These are phyloP conservation scores for Anthracocystis setariae DNA, from an alignment of 1,284 basidiomycete genomes.

Conservation along the genomic window DNA sequence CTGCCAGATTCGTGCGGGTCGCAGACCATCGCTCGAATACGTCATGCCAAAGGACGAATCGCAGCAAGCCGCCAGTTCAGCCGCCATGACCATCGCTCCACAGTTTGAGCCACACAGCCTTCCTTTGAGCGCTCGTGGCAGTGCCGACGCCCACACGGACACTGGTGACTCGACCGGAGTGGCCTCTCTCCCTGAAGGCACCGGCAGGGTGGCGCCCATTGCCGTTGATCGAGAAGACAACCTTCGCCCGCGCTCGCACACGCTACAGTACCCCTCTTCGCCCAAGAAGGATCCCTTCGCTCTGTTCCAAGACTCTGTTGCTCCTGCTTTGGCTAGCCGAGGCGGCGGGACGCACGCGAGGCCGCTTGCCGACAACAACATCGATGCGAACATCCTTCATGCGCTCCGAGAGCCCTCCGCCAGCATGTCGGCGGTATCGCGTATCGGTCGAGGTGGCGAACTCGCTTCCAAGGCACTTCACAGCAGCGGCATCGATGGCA, in stretches of 20 bases:
- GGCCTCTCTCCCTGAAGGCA: slow-evolving; percentile 12
- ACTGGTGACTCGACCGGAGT: slow-evolving; percentile 11
- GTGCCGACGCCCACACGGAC: slow-evolving; percentile 20
- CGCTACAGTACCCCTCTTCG: slow-evolving; percentile 12
- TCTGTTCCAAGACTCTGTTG: neutral
- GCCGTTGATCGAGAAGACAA: slow-evolving; percentile 1
- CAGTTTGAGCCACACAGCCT: slow-evolving; percentile 32
- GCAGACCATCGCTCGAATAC: slow-evolving; percentile 41
- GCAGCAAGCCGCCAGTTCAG: neutral
- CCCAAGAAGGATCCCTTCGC: slow-evolving; percentile 4
- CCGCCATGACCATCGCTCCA: slow-evolving; percentile 5
- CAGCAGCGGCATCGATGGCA: neutral
- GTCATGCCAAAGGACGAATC: slow-evolving; percentile 6
- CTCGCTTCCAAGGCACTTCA: neutral
- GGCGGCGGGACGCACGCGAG: neutral
- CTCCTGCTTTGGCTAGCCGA: neutral
- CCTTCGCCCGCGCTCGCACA: slow-evolving; percentile 13
- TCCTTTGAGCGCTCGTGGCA: slow-evolving; percentile 22
- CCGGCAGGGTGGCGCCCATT: slow-evolving; percentile 1
- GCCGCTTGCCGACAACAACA: slow-evolving; percentile 6
- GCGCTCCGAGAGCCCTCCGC: slow-evolving; percentile 31
- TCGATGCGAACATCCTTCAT: slow-evolving; percentile 28
- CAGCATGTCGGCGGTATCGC: slow-evolving; percentile 41
- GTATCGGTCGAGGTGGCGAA: slow-evolving; percentile 1
- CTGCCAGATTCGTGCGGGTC: neutral